These are phyloP conservation scores for Diatrype stigma DNA, from an alignment of 2,329 filamentous ascomycete species.

Conservation along the genomic window DNA sequence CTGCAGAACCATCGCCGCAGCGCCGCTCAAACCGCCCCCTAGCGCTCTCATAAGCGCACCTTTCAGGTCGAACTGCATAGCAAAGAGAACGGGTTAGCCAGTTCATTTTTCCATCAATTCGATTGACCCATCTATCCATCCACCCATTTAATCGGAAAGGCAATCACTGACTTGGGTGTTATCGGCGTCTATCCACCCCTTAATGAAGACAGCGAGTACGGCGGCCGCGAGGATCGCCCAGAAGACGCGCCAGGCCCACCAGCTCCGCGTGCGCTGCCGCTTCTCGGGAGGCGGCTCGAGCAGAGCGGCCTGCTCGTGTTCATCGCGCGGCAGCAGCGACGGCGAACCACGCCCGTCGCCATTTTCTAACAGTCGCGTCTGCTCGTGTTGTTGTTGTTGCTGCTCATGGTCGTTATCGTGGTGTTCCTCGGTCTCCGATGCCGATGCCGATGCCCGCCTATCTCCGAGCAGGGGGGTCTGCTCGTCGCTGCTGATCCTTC, in stretches of 20 bases:
- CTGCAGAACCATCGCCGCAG: conserved; percentile 45
- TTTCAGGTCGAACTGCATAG: conserved; percentile 40
- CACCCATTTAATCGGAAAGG: neutral
- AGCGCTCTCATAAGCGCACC: conserved; percentile 41
- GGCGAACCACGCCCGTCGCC: too few relatives aligned
- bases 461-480: conserved; percentile 4
- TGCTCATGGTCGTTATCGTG: too few relatives aligned
- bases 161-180: conserved; percentile 35
- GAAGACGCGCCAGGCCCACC: conserved; percentile 32
- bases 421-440: neutral
- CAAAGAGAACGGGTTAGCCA: neutral
- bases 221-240: conserved; percentile 30
- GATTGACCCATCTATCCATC: neutral
- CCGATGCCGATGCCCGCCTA: neutral
- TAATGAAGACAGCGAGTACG: conserved; percentile 35
- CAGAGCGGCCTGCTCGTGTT: conserved; percentile 16
- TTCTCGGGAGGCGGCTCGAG: conserved; percentile 13
- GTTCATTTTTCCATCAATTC: neutral
- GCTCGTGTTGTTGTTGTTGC: neutral
- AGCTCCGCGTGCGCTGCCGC: conserved; percentile 14
- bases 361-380: neutral
- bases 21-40: conserved; percentile 42
- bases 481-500: conserved; percentile 1
- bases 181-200: conserved; percentile 41
- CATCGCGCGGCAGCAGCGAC: neutral